These are phyloP conservation scores for Ophiosphaerella herpotricha DNA, from an alignment of 2,329 filamentous ascomycete species.

Conservation along the genomic window DNA sequence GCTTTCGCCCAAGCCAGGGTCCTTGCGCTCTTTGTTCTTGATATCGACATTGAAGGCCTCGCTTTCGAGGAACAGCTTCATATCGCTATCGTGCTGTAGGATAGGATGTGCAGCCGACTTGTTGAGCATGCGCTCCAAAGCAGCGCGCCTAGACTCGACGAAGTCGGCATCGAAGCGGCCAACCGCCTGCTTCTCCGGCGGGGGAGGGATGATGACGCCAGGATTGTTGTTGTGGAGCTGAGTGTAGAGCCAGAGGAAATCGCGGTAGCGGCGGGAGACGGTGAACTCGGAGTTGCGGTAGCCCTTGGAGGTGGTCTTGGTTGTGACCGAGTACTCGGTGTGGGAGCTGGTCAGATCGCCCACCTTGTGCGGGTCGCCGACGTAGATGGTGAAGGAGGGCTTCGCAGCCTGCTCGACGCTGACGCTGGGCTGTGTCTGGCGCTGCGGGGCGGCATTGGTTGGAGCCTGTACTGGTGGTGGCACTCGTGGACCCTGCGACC, in stretches of 20 bases:
- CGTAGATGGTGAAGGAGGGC: constrained; percentile 85
- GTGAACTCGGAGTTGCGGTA: constrained; percentile 92
- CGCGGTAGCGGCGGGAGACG: constrained; percentile 90
- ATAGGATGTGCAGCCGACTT: constrained; percentile 89
- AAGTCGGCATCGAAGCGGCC: constrained; percentile 96
- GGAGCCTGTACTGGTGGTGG: constrained; percentile 66
- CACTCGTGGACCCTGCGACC: constrained; percentile 61
- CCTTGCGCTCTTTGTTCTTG: constrained; percentile 94
- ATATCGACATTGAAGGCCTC: constrained; percentile 95
- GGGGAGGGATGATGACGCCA: constrained; percentile 91
- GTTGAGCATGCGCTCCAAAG: constrained; percentile 96
- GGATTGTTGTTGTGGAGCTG: constrained; percentile 93
- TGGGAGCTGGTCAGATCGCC: constrained; percentile 96
- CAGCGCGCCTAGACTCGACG: constrained; percentile 87
- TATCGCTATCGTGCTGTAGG: constrained; percentile 87
- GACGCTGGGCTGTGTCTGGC: constrained; percentile 73
- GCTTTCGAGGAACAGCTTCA: constrained; percentile 96
- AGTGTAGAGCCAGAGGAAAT: constrained; percentile 98
- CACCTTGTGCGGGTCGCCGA: constrained; percentile 97
- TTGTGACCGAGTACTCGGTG: constrained; percentile 95
- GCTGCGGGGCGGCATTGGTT: constrained; percentile 51
- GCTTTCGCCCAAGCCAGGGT: constrained; percentile 82
- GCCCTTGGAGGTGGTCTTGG: constrained; percentile 94
- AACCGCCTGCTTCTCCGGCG: constrained; percentile 96
- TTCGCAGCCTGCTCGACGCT: constrained; percentile 93